These are phyloP conservation scores for Lepraria neglecta DNA, from an alignment of 495 filamentous ascomycete genomes.

Conservation along the genomic window DNA sequence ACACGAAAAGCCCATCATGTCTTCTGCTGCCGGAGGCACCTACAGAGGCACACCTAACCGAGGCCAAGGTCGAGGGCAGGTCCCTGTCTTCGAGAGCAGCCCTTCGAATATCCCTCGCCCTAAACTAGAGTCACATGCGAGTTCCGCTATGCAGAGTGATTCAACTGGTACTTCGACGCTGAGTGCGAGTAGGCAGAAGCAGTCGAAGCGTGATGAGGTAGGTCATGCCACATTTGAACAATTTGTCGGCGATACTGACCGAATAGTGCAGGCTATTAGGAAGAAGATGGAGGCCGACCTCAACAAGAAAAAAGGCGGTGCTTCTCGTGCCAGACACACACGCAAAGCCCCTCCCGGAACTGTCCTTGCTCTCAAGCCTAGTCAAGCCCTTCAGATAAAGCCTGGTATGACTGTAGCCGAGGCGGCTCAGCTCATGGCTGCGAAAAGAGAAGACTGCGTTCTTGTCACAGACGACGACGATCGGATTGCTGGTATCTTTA, in stretches of 20 bases:
- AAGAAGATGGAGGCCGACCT: conserved; percentile 95
- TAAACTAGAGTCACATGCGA: conserved; percentile 56
- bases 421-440: conserved; percentile 97
- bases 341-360: conserved; percentile 94
- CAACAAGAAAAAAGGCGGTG: conserved; percentile 86
- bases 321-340: conserved; percentile 67
- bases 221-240: conserved; percentile 28
- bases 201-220: conserved; percentile 98
- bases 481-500: conserved; percentile 96
- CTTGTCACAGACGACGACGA: conserved; percentile 98
- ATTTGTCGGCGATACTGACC: conserved; percentile 24
- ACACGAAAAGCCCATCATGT: conserved; percentile 41
- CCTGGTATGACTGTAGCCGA: conserved; percentile 89
- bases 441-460: conserved; percentile 98
- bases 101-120: conserved; percentile 75
- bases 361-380: conserved; percentile 89
- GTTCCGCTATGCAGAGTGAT: conserved; percentile 54
- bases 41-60: conserved; percentile 56
- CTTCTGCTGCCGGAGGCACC: conserved; percentile 53
- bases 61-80: conserved; percentile 55
- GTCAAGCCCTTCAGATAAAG: conserved; percentile 96
- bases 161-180: conserved; percentile 60
- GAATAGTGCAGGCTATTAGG: conserved; percentile 73
- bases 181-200: conserved; percentile 85
- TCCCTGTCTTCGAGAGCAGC: conserved; percentile 62